Evolutionary conservation across 2,329 filamentous ascomycete species (phyloP).

Genomic region (Exophiala phaeomuriformis): DNA sequence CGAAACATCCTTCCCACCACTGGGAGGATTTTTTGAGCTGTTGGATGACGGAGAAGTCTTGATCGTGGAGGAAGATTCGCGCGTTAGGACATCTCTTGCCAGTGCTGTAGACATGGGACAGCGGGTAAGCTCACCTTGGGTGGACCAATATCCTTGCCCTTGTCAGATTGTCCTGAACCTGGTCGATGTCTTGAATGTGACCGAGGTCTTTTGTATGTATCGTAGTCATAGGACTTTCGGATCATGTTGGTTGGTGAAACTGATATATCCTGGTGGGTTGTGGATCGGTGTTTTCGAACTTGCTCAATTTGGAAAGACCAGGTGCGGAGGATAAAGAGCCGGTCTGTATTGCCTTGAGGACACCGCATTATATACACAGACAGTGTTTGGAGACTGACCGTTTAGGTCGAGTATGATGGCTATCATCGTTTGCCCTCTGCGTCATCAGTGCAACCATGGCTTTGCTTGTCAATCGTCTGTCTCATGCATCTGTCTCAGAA

Average conservation of each 20-base stretch:
- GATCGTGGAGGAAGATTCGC: neutral
- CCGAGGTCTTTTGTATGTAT: neutral
- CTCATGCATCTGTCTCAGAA: conserved; percentile 14
- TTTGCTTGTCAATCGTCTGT: neutral
- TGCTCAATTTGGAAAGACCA: neutral
- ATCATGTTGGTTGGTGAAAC: neutral
- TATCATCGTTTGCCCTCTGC: neutral
- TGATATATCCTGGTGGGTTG: neutral
- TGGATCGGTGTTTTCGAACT: neutral
- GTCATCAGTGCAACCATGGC: conserved; percentile 2
- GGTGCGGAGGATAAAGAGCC: neutral
- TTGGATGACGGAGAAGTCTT: neutral
- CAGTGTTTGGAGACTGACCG: neutral
- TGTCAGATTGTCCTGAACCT: neutral
- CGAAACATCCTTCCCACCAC: neutral
- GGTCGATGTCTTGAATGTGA: neutral
- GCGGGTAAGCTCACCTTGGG: neutral
- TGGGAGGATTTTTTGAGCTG: neutral
- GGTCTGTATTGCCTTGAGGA: neutral
- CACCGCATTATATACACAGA: neutral
- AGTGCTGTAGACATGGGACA: neutral
- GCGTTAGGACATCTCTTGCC: neutral
- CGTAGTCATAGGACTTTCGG: neutral
- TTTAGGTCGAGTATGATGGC: neutral
- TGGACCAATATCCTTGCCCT: neutral